A percentile compares a stretch with the other conserved stretches of the same genome.
Conservation (phyloP, 306 rosid genomes). For the Pueraria montana region DNA sequence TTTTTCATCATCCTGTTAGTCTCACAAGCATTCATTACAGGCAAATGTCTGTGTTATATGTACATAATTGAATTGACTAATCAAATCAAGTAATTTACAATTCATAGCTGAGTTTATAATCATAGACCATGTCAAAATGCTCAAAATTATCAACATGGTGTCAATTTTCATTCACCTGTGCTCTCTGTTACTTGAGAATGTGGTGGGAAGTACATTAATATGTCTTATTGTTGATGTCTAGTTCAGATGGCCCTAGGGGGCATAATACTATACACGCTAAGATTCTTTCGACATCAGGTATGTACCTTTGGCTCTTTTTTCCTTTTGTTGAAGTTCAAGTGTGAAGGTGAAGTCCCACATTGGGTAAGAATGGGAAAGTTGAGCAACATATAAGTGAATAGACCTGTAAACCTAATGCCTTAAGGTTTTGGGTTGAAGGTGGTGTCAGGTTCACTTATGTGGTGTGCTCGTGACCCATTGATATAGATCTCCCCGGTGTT, state of each 20-base stretch:
- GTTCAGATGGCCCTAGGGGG: constrained; percentile 88
- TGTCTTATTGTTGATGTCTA: constrained; percentile 50
- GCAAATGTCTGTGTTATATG: background rate
- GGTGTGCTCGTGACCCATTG: no score
- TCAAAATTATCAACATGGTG: constrained; percentile 2
- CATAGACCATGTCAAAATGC: background rate
- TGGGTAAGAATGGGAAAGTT: no score
- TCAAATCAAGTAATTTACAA: constrained; percentile 28
- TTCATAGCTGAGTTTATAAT: background rate
- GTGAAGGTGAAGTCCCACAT: no score
- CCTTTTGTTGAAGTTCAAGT: no score
- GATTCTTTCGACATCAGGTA: constrained; percentile 83
- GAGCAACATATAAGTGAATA: no score
- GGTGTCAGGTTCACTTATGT: no score
- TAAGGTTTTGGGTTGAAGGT: no score
- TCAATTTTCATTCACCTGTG: constrained; percentile 19
- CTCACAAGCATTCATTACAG: background rate
- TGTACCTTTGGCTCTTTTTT: no score
- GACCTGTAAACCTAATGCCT: no score
- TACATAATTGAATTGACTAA: constrained; percentile 8
- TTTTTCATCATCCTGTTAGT: constrained; percentile 13
- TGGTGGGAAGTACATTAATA: no score
- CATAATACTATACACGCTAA: constrained; percentile 65
- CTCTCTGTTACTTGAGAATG: background rate
- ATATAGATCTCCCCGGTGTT: no score